Percentiles rank a stretch among this genome's conserved stretches.
These are phyloP conservation scores for Colletotrichum agaves DNA, from an alignment of 2,329 filamentous ascomycete genomes.

Conservation along the genomic window DNA sequence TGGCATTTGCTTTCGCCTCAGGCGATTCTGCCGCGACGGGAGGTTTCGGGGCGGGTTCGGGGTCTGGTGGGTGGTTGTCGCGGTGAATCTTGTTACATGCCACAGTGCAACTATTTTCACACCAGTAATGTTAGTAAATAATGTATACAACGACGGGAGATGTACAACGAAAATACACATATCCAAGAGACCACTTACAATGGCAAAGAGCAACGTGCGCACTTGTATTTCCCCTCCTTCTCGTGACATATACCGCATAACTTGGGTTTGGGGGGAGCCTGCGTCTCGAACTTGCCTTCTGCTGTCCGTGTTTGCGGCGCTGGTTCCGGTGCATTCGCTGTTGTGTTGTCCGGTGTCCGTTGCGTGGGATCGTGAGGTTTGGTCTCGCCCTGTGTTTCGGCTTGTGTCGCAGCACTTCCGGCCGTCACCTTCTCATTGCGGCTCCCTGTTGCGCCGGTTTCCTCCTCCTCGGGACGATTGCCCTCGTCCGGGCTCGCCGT, in stretches of 20 bases:
- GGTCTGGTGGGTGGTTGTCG: conserved; percentile 58
- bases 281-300: not conserved
- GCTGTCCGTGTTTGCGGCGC: not conserved
- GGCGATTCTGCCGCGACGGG: conserved; percentile 46
- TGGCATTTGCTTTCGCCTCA: conserved; percentile 30
- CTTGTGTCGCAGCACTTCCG: not conserved
- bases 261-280: conserved; percentile 32
- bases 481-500: conserved; percentile 12
- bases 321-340: not conserved
- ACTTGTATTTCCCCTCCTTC: conserved; percentile 69
- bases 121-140: conserved; percentile 22
- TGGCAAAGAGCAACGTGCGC: conserved; percentile 65
- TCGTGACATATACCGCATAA: conserved; percentile 64
- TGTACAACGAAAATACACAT: conserved; percentile 2
- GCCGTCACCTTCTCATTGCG: not conserved
- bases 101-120: conserved; percentile 64
- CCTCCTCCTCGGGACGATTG: not conserved
- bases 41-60: conserved; percentile 44
- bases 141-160: conserved; percentile 23
- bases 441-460: not conserved
- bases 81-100: conserved; percentile 65
- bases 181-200: conserved; percentile 60
- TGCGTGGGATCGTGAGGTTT: not conserved
- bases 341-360: not conserved
- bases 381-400: not conserved